Conservation (phyloP, 805 yeast species). For the Monosporozyma siamensis region DNA sequence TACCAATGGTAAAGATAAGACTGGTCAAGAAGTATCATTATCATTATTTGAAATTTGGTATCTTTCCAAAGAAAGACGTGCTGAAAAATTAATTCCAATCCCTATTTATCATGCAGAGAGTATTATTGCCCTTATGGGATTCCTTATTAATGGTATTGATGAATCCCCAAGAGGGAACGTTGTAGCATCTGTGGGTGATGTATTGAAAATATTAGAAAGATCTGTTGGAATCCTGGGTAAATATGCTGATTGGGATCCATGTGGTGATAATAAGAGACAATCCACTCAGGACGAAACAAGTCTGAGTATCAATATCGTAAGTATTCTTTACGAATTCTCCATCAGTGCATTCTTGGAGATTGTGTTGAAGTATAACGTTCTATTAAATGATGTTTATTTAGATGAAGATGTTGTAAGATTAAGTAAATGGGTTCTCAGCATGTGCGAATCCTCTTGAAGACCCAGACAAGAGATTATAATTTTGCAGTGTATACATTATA, state of each 20-base stretch:
- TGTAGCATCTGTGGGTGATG: slow-evolving; percentile 47
- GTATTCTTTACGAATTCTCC: slow-evolving; percentile 52
- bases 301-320: slow-evolving; percentile 33
- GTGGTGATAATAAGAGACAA: not conserved
- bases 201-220: slow-evolving; percentile 48
- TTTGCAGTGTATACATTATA: no score
- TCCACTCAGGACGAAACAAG: no score
- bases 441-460: slow-evolving; percentile 12
- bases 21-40: slow-evolving; percentile 1
- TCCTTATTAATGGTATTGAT: slow-evolving; percentile 43
- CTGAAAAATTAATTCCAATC: slow-evolving; percentile 51
- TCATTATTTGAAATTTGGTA: slow-evolving; percentile 24
- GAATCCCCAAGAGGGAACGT: slow-evolving; percentile 54
- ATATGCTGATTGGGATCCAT: slow-evolving; percentile 32
- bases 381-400: slow-evolving; percentile 55
- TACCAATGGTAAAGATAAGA: not conserved
- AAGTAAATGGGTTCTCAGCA: slow-evolving; percentile 66
- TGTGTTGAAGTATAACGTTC: slow-evolving; percentile 52
- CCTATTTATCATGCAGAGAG: slow-evolving; percentile 60
- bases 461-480: not conserved
- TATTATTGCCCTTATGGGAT: slow-evolving; percentile 46
- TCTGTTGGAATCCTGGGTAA: slow-evolving; percentile 48
- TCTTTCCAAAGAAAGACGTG: slow-evolving; percentile 37
- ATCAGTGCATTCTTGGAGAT: slow-evolving; percentile 56
- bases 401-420: slow-evolving; percentile 54